These are phyloP conservation scores for Aspergillus oerlinghausenensis DNA, from an alignment of 2,329 filamentous ascomycete genomes.

Conservation along the genomic window DNA sequence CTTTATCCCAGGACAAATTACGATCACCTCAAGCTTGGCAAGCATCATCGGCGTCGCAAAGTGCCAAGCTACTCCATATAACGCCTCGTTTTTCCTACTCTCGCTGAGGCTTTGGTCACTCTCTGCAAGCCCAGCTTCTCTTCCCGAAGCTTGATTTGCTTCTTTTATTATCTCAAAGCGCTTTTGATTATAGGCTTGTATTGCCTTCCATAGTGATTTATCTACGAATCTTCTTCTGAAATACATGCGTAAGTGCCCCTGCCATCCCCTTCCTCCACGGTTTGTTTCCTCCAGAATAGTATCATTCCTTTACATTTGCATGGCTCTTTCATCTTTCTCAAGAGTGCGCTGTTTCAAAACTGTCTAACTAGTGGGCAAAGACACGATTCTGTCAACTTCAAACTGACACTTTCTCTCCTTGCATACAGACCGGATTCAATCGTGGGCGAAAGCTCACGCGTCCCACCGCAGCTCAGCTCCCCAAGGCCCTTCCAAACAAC, in stretches of 20 bases:
- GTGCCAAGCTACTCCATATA: slow-evolving; percentile 12
- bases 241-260: slow-evolving; percentile 32
- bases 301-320: neutral
- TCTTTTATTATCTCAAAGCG: slow-evolving; percentile 3
- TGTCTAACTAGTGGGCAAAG: neutral
- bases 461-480: slow-evolving; percentile 16
- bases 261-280: neutral
- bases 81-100: slow-evolving; percentile 2
- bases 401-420: slow-evolving; percentile 1
- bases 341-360: neutral
- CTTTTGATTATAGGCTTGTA: neutral
- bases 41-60: slow-evolving; percentile 6
- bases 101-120: neutral
- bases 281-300: neutral
- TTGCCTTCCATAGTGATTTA: neutral
- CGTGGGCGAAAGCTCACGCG: slow-evolving; percentile 40
- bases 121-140: neutral
- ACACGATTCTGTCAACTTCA: neutral
- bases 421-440: slow-evolving; percentile 32
- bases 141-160: slow-evolving; percentile 14
- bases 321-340: neutral
- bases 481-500: neutral
- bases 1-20: neutral
- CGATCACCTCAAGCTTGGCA: slow-evolving; percentile 13
- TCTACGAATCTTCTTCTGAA: slow-evolving; percentile 17